Base-by-base conservation (phyloP, 768 basidiomycete species). In the Wakefieldia striispora region DNA sequence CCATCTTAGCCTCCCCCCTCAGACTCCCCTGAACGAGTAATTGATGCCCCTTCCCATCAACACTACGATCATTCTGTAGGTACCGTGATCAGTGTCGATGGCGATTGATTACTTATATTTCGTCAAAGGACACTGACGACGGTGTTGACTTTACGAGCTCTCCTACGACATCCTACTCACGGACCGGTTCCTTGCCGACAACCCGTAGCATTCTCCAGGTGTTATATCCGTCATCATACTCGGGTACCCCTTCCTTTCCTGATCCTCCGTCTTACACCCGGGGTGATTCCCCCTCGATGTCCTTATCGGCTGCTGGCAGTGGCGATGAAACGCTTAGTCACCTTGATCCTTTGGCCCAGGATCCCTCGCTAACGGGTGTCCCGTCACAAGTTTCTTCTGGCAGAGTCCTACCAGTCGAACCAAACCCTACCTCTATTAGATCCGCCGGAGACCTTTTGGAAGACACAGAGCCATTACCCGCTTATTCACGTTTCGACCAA, bases 401-500 rank as follows among this genome's bases (percentile, higher is more conserved):
- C 6, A 37, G 54, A 27, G 13, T 3, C 9, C 14, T 21, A 8
- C 21, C 21, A 14, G 37, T 31, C 6, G 50, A 57, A 33, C 42
- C 35, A 2, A 47, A 9, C 19, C 27, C 19, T 33, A 40, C 42
- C 4, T 8, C 44, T 7, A 5, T 9, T 16, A 19, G 20, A 20
- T 26, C 17, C 9, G 47, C 13, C 29, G 29, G 29, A 20, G 44
- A 43, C 20, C 17, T 34, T 6, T 39, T 12, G 26, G 54, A 57
- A 39, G 57, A 54, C 12, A 20, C 14, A 20, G 59, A 53, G 24
- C 35, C 45, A 10, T 53, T 49, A 3, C 69, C 69, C 33, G 33
- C 51, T 21, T 69, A 70, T 50, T 61, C 64, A 0, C 65, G 55
- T 27, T 61, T 66, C 21, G 69, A 69, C 35, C 45, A 58, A 7